phyloP scores from a whole-genome alignment of 306 rosid genomes.

The Cucurbita pepo region DNA sequence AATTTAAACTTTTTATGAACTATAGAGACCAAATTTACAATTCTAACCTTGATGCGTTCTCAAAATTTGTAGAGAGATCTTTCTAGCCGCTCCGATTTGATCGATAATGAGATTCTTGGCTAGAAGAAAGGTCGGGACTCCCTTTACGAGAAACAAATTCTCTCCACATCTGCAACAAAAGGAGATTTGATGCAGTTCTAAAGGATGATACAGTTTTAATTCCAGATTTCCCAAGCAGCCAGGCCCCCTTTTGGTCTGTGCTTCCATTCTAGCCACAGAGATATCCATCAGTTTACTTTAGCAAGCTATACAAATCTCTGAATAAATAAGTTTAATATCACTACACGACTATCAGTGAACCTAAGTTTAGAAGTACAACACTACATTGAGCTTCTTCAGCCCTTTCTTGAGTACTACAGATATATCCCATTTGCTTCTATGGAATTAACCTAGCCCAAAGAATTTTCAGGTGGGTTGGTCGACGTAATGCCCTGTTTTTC shows the following conservation, averaged over 20 bases:
- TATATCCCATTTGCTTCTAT: not conserved
- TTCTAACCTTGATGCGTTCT: too few species aligned
- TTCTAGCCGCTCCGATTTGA: too few species aligned
- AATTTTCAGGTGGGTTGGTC: constrained; percentile 23
- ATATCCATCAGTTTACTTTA: not conserved
- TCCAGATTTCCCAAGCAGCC: not conserved
- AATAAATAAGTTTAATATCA: not conserved
- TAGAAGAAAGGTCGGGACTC: not conserved
- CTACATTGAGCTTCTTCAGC: not conserved
- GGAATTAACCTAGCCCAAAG: not conserved
- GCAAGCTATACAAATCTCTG: constrained; percentile 3
- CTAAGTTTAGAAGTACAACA: constrained; percentile 1
- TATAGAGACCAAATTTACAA: too few species aligned
- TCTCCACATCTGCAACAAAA: constrained; percentile 1
- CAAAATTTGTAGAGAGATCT: too few species aligned
- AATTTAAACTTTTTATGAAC: too few species aligned
- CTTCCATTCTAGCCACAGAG: constrained; percentile 4
- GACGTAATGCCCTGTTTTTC: constrained; percentile 80
- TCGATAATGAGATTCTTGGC: too few species aligned
- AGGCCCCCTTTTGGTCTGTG: not conserved
- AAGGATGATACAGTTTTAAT: not conserved
- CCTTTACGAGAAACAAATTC: constrained; percentile 1
- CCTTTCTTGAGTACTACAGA: not conserved
- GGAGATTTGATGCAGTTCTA: not conserved
- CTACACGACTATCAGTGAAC: not conserved